Conservation (phyloP, 1,284 basidiomycete genomes). For the Cryptococcus sp. region DNA sequence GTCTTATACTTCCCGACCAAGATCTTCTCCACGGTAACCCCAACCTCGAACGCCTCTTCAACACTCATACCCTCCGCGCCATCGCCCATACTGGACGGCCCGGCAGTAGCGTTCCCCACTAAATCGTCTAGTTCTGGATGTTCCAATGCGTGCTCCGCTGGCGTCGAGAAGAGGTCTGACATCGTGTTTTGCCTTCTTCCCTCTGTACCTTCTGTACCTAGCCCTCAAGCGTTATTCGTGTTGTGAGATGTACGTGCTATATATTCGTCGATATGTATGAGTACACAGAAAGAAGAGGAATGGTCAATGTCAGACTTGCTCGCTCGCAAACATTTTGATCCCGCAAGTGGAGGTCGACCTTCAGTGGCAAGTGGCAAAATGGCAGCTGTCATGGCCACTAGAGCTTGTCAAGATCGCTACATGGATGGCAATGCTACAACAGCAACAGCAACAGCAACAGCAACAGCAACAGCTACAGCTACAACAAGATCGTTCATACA, state of each 20-base stretch:
- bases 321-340: constrained; percentile 9
- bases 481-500: too few species aligned
- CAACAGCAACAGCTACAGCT: too few species aligned
- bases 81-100: constrained; percentile 38
- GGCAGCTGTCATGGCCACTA: neutral
- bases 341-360: constrained; percentile 5
- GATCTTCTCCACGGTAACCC: constrained; percentile 48
- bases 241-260: too few species aligned
- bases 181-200: constrained; percentile 16
- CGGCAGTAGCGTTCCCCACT: constrained; percentile 19
- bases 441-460: too few species aligned
- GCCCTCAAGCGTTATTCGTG: too few species aligned
- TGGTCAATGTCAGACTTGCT: neutral
- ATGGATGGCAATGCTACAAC: too few species aligned
- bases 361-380: neutral
- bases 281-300: neutral
- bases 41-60: constrained; percentile 54
- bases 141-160: constrained; percentile 48
- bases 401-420: too few species aligned
- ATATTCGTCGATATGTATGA: too few species aligned
- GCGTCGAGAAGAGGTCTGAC: constrained; percentile 49
- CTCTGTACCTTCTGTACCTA: too few species aligned
- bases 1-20: constrained; percentile 51
- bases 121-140: constrained; percentile 34
- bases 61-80: constrained; percentile 35